Evolutionary conservation across 768 basidiomycete genomes (phyloP), one percentile per base, ranked within the genome.

Genomic region (Kwoniella dendrophila): DNA sequence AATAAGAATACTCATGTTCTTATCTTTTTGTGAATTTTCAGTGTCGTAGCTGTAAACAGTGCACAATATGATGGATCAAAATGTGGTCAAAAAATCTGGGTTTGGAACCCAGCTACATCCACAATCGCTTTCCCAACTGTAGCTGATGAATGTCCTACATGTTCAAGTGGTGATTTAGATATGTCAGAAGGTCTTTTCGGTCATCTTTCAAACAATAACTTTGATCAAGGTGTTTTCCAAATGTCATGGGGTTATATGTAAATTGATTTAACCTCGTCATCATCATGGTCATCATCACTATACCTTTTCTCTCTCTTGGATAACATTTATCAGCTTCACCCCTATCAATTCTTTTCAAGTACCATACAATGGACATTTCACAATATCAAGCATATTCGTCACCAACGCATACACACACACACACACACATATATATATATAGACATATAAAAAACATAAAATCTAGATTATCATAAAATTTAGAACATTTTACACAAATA

Each of bases 1-100:
- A 45, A 45, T 45, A 7, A 7, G 18, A 8, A 8, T 8, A 40
- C 20, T 16, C 38, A 14, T 40, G 14, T 40, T 16, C 38, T 40
- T 14, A 40, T 20, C 12, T 50, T 29, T 22, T 10, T 30, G 22
- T 38, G 27, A 12, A 22, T 26, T 47, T 36, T 22, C n/a, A 62
- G 60, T 30, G 62, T 76, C 53, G 74, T 73, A 30, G 74, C 72
- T 51, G 59, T 76, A 50, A 73, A 73, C 70, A 54, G 59, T 36
- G 60, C 56, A 30, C 67, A 68, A 56, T 70, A 66, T 63, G 59
- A 71, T 24, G 43, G 44, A 24, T 27, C 50, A n/a, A 62, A 62
- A 30, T 62, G 60, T 36, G 60, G 60, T 22, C 24, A 48, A 12
- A 48, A 54, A 36, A 36, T 62, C 44, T 62, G 60, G 60, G 41